Evolutionary conservation across 2,329 filamentous ascomycete species (phyloP), one percentile per base, ranked within the genome.

Genomic region (Beauveria medogensis): DNA sequence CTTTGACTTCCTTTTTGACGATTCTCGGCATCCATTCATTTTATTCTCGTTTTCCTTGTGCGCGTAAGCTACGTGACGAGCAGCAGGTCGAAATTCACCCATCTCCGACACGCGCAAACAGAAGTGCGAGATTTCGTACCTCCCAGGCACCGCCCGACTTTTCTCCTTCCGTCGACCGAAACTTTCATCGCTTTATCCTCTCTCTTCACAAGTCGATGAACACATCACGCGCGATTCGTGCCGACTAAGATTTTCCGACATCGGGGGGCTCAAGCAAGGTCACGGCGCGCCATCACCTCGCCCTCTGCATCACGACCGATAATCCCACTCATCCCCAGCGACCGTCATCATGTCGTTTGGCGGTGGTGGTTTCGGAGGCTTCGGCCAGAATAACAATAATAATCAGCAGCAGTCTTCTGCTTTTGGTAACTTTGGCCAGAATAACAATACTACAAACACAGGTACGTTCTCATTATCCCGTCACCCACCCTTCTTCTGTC

Each of bases 401-500:
- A 75, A 74, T 55, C 43, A 58, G 28, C 46, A 47, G 24, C 73
- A 78, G 69, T 66, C 73, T 68, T 67, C 72, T 55, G 77, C 75
- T 24, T 89, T 89, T 72, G 82, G 82, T 66, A 84, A 83, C 50
- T 87, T 84, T 63, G 81, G 81, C 44, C 76, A 71, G 63, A 75
- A 69, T 66, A 73, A 69, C 64, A 74, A 70, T 56, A 71, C 73
- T 60, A 73, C 70, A 64, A 70, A 70, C 64, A 70, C 79, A 74
- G 82, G 84, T 87, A 84, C 71, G 82, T 79, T 67, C 63, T 3
- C 34, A 37, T 22, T 37, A 41, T 20, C 22, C 28, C 10, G 48
- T 58, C 51, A 24, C 64, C 30, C 61, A 52, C 67, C 65, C 65
- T 46, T 57, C 51, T 55, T 47, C 55, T 55, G n/a, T 20, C 52